Evolutionary conservation across 2,329 filamentous ascomycete genomes (phyloP).

Genomic region (Pleurostoma richardsiae): DNA sequence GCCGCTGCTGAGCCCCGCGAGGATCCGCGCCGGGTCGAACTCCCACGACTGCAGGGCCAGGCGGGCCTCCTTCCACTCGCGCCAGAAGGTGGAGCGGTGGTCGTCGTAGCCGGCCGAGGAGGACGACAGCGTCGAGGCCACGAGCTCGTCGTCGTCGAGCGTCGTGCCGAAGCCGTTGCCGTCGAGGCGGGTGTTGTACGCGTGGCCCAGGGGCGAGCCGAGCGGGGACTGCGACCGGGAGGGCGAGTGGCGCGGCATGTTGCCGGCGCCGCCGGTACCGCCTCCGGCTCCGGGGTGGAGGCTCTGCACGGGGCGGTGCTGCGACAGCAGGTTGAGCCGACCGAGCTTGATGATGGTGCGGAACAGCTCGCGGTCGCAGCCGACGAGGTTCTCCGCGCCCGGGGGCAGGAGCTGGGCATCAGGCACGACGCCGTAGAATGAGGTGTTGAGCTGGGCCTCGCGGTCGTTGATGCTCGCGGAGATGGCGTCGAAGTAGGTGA

Average conservation of each 20-base stretch:
- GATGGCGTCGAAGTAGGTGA: constrained; percentile 92
- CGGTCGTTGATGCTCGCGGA: constrained; percentile 88
- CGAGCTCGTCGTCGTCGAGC: constrained; percentile 50
- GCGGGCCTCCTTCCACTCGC: constrained; percentile 78
- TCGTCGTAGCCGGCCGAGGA: constrained; percentile 49
- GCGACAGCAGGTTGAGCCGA: constrained; percentile 77
- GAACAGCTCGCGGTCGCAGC: constrained; percentile 83
- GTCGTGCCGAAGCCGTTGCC: constrained; percentile 60
- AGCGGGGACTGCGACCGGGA: constrained; percentile 31
- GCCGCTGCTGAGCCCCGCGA: constrained; percentile 40
- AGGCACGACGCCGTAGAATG: constrained; percentile 52
- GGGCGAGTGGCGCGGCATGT: constrained; percentile 12
- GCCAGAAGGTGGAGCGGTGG: constrained; percentile 67
- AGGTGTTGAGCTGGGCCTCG: constrained; percentile 71
- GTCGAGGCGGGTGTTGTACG: constrained; percentile 53
- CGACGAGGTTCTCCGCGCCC: constrained; percentile 77
- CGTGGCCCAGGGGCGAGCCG: constrained; percentile 34
- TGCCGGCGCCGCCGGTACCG: constrained; percentile 3
- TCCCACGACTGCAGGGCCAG: constrained; percentile 76
- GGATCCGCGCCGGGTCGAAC: constrained; percentile 54
- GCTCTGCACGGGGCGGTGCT: constrained; percentile 53
- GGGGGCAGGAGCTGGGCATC: constrained; percentile 47
- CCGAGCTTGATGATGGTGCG: constrained; percentile 80
- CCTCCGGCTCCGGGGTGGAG: constrained; percentile 6
- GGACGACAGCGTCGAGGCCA: constrained; percentile 32